Conservation (phyloP, 2,329 filamentous ascomycete genomes). For the Aureobasidium pullulans region DNA sequence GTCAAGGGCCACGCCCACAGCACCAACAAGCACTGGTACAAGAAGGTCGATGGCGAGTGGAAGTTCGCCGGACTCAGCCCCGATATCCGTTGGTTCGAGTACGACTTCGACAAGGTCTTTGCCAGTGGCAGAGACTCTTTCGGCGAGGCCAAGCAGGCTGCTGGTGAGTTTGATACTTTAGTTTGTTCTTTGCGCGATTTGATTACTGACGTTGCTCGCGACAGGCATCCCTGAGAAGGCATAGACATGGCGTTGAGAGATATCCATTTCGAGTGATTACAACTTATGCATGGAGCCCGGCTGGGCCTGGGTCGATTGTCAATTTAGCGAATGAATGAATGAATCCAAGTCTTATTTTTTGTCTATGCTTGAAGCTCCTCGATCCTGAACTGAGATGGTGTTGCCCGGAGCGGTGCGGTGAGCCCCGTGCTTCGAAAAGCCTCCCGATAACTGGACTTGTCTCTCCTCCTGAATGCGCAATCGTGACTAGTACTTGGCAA, state of each 20-base stretch:
- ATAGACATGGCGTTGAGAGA: not conserved
- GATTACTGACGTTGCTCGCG: not conserved
- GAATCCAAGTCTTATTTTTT: not conserved
- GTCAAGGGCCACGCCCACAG: conserved; percentile 52
- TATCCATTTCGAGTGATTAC: not conserved
- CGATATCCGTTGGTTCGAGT: conserved; percentile 49
- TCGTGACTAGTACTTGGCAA: conserved; percentile 9
- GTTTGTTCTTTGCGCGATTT: not conserved
- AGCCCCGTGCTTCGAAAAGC: not conserved
- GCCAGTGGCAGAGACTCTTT: conserved; percentile 40
- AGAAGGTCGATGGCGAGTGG: conserved; percentile 51
- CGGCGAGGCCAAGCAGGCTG: conserved; percentile 35
- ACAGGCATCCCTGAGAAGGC: conserved; percentile 13
- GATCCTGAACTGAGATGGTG: not conserved
- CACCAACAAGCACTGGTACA: conserved; percentile 48
- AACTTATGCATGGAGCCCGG: conserved; percentile 1
- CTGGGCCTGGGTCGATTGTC: conserved; percentile 3
- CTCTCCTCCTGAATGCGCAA: conserved; percentile 9
- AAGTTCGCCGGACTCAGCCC: conserved; percentile 51
- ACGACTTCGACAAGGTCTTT: conserved; percentile 50
- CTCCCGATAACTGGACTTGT: not conserved
- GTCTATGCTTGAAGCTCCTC: conserved; percentile 1
- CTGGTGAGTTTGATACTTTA: conserved; percentile 20
- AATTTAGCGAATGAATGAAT: conserved; percentile 11
- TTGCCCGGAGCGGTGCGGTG: not conserved